These are phyloP conservation scores for Cladophialophora yegresii DNA, from an alignment of 2,329 filamentous ascomycete genomes.

Conservation along the genomic window DNA sequence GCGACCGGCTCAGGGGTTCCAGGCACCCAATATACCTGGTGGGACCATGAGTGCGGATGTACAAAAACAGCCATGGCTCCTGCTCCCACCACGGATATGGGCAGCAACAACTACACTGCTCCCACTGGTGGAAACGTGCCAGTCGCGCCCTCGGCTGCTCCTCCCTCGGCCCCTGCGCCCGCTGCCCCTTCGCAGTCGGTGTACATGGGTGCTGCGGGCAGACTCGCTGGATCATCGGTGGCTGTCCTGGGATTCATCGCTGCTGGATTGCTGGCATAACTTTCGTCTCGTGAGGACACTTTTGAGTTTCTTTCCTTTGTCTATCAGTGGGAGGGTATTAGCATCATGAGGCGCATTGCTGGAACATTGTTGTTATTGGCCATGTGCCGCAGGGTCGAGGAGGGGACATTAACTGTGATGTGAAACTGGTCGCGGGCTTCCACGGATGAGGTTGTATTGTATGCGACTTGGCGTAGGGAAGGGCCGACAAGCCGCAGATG, in stretches of 20 bases:
- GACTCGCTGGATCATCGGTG: conserved; percentile 20
- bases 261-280: conserved; percentile 23
- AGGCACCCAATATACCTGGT: conserved; percentile 31
- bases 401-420: background rate
- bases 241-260: conserved; percentile 22
- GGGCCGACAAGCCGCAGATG: conserved; percentile 16
- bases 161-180: conserved; percentile 7
- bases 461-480: conserved; percentile 1
- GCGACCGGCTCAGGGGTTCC: conserved; percentile 19
- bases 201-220: conserved; percentile 29
- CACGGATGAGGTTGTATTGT: conserved; percentile 15
- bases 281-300: background rate
- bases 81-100: conserved; percentile 15
- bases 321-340: background rate
- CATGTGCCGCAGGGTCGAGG: background rate
- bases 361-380: background rate
- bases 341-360: conserved; percentile 9
- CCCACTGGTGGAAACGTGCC: conserved; percentile 27
- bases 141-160: conserved; percentile 2
- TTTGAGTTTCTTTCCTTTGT: conserved; percentile 1
- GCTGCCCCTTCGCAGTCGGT: conserved; percentile 10
- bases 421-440: background rate
- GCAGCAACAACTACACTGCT: conserved; percentile 25
- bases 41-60: conserved; percentile 26
- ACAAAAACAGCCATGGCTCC: conserved; percentile 30